Conservation (phyloP, 306 rosid genomes). For the Glycine latifolia region DNA sequence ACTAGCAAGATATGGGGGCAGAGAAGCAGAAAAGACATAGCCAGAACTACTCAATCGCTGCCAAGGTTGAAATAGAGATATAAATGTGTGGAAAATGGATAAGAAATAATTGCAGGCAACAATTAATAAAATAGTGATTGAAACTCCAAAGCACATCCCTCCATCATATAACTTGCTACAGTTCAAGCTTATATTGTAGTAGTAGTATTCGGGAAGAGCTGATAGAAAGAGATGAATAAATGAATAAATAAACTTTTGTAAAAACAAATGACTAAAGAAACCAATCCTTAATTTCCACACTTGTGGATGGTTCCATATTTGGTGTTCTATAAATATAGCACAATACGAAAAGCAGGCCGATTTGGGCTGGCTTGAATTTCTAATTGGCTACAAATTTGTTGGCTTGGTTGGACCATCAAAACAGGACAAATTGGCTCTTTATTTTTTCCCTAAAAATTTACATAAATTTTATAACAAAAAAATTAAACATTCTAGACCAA, state of each 20-base stretch:
- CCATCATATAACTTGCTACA: background rate
- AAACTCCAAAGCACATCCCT: background rate
- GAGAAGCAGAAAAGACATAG: background rate
- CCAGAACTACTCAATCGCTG: background rate
- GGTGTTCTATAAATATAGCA: constrained; percentile 90
- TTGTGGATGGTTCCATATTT: constrained; percentile 55
- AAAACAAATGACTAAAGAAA: no score
- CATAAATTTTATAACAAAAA: no score
- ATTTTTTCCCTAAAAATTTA: no score
- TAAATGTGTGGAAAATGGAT: background rate
- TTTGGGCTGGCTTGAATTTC: no score
- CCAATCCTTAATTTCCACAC: background rate
- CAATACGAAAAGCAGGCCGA: background rate
- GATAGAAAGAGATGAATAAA: background rate
- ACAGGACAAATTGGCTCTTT: no score
- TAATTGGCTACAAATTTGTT: no score
- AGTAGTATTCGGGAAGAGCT: background rate
- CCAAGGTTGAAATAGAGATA: background rate
- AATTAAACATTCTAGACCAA: no score
- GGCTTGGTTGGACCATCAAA: no score
- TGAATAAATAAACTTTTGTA: background rate
- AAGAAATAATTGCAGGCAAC: background rate
- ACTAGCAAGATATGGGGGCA: background rate
- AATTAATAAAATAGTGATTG: background rate
- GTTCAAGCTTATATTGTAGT: background rate